These are phyloP conservation scores for Aspergillus leporis DNA, from an alignment of 495 filamentous ascomycete species.

Conservation along the genomic window DNA sequence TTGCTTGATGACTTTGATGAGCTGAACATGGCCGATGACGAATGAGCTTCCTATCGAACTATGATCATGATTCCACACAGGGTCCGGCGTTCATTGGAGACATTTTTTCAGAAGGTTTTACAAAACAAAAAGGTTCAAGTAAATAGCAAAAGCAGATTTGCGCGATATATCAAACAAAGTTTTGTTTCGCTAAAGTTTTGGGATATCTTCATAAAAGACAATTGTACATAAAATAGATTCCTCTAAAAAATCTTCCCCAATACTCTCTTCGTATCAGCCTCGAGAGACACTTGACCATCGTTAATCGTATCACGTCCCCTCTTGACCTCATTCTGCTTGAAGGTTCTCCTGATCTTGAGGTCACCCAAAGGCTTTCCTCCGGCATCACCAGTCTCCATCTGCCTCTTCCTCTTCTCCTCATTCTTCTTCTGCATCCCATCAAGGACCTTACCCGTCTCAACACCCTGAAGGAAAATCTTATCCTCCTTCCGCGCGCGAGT, in stretches of 20 bases:
- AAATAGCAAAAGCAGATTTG: conserved; percentile 3
- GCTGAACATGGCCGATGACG: conserved; percentile 61
- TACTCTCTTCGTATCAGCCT: conserved; percentile 72
- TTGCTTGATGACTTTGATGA: conserved; percentile 89
- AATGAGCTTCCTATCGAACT: conserved; percentile 25
- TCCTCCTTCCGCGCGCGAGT: conserved; percentile 76
- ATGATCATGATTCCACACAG: conserved; percentile 13
- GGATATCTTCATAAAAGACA: conserved; percentile 13
- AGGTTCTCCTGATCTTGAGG: conserved; percentile 26
- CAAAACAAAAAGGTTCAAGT: conserved; percentile 1
- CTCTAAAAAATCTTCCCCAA: conserved; percentile 74
- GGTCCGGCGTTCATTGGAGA: conserved; percentile 6
- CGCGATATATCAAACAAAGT: background rate
- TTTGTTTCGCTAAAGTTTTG: background rate
- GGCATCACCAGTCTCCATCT: conserved; percentile 18
- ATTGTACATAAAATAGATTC: conserved; percentile 3
- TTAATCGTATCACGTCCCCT: conserved; percentile 37
- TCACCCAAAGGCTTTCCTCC: conserved; percentile 36
- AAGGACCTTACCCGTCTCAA: conserved; percentile 79
- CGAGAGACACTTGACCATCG: conserved; percentile 46
- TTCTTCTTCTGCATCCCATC: conserved; percentile 68
- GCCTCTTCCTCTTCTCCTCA: conserved; percentile 56
- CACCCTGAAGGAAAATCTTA: conserved; percentile 75
- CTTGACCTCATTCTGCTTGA: conserved; percentile 14
- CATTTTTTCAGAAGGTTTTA: background rate